Evolutionary conservation across 1,284 basidiomycete species (phyloP).

Genomic region (Termitomyces sp.): DNA sequence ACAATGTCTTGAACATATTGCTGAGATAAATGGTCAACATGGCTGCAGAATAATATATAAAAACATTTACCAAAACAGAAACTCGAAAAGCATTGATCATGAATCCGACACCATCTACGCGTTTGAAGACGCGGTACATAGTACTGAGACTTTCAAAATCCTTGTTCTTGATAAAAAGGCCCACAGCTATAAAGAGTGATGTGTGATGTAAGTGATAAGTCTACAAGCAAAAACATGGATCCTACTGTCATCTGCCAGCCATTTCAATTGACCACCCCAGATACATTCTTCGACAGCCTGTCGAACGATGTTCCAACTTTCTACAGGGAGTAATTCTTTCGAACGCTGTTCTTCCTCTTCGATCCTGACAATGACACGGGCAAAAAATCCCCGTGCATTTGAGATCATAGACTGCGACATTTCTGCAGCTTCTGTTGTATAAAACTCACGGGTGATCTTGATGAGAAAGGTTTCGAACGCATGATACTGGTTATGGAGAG

Average conservation of each 20-base stretch:
- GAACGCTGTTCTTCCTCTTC: conserved; percentile 54
- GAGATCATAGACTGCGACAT: conserved; percentile 34
- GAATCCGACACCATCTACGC: conserved; percentile 51
- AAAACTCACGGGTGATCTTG: conserved; percentile 46
- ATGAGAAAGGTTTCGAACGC: conserved; percentile 53
- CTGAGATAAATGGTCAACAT: conserved; percentile 30
- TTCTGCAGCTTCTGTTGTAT: conserved; percentile 44
- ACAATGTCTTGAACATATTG: conserved; percentile 53
- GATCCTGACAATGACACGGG: conserved; percentile 41
- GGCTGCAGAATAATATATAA: not conserved
- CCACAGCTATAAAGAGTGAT: conserved; percentile 41
- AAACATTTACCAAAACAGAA: conserved; percentile 46
- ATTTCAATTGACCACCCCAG: conserved; percentile 50
- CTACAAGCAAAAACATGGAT: not conserved
- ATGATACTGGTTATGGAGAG: conserved; percentile 50
- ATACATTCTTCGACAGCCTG: conserved; percentile 51
- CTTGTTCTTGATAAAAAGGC: conserved; percentile 50
- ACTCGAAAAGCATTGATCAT: conserved; percentile 62
- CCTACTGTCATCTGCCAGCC: conserved; percentile 56
- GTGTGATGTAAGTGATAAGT: not conserved
- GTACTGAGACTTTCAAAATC: conserved; percentile 45
- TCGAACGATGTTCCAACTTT: conserved; percentile 45
- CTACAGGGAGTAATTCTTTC: conserved; percentile 44
- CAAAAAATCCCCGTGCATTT: conserved; percentile 53
- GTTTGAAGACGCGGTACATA: conserved; percentile 62